Evolutionary conservation across 495 filamentous ascomycete species (phyloP).

Genomic region (Penicillium paradoxum): DNA sequence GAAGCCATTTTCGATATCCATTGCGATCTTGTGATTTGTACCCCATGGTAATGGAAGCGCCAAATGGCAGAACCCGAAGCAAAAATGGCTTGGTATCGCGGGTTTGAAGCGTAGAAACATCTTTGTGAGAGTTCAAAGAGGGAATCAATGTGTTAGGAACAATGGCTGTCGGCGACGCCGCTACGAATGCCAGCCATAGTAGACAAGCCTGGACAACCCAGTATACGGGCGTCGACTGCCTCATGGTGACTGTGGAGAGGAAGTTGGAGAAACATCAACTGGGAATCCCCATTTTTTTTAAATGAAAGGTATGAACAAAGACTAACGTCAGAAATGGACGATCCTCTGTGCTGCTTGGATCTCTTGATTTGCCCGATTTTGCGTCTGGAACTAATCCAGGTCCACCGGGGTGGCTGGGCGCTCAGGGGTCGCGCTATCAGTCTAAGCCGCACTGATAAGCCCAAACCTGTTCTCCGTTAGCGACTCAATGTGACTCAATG

Average conservation of each 20-base stretch:
- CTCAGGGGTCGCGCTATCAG: background rate
- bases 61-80: conserved; percentile 50
- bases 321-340: background rate
- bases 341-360: background rate
- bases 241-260: conserved; percentile 10
- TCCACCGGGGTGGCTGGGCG: background rate
- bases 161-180: background rate
- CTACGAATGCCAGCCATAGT: conserved; percentile 12
- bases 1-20: conserved; percentile 48
- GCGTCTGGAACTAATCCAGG: background rate
- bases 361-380: background rate
- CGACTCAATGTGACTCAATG: background rate
- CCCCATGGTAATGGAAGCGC: conserved; percentile 56
- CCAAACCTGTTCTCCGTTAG: background rate
- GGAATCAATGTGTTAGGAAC: background rate
- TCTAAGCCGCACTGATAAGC: conserved; percentile 4
- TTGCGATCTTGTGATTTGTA: conserved; percentile 46
- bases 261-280: background rate
- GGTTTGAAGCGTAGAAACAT: background rate
- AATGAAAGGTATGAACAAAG: background rate
- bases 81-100: conserved; percentile 15
- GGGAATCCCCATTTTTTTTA: background rate
- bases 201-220: conserved; percentile 14
- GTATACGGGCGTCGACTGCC: conserved; percentile 9
- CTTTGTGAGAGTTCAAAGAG: background rate